Conservation (phyloP, 2,329 filamentous ascomycete genomes). For the Nothophaeocryptopus gaeumannii region DNA sequence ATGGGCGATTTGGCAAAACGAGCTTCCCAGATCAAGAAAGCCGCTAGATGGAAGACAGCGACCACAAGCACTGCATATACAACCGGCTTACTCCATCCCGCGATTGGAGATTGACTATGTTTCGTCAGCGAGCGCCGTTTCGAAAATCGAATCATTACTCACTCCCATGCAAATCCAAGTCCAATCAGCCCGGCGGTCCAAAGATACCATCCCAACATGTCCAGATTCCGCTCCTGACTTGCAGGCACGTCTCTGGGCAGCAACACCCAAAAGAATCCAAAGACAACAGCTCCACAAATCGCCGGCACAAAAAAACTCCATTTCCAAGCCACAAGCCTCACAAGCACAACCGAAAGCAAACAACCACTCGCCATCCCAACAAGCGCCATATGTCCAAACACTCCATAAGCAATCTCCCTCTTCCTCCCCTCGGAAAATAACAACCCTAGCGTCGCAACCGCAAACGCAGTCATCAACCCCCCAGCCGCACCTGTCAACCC, state of each 20-base stretch:
- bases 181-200: constrained; percentile 7
- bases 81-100: constrained; percentile 11
- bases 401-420: neutral
- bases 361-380: constrained; percentile 1
- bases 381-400: constrained; percentile 2
- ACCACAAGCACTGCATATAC: constrained; percentile 7
- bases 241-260: constrained; percentile 1
- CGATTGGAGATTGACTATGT: constrained; percentile 8
- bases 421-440: constrained; percentile 5
- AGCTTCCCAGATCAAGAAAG: constrained; percentile 14
- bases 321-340: constrained; percentile 7
- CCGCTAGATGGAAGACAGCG: constrained; percentile 2
- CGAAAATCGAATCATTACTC: neutral
- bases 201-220: constrained; percentile 7
- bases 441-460: constrained; percentile 6
- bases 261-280: neutral
- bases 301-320: constrained; percentile 12
- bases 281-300: neutral
- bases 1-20: constrained; percentile 5
- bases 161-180: constrained; percentile 13
- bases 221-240: neutral
- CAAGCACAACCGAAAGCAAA: constrained; percentile 6
- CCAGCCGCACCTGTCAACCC: constrained; percentile 8
- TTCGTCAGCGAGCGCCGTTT: too few relatives aligned
- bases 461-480: constrained; percentile 5